Evolutionary conservation across 2,329 filamentous ascomycete genomes (phyloP).

Genomic region (Paramyrothecium sp.): DNA sequence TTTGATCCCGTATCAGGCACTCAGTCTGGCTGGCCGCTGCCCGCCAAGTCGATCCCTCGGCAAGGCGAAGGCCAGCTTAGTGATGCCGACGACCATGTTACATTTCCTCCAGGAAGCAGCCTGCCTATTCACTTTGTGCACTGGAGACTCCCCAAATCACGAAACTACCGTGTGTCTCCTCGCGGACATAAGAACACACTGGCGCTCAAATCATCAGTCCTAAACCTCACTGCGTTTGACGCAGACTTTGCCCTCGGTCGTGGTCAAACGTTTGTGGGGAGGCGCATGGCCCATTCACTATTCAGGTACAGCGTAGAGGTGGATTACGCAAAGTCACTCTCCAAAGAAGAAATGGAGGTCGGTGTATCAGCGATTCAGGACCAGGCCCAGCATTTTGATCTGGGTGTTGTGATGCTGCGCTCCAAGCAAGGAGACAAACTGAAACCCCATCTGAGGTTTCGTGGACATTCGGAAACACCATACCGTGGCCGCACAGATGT

Average conservation of each 20-base stretch:
- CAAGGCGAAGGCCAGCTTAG: neutral
- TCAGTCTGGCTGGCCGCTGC: conserved; percentile 23
- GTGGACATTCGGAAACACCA: neutral
- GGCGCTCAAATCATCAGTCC: conserved; percentile 43
- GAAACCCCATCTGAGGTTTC: conserved; percentile 35
- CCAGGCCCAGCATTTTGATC: conserved; percentile 51
- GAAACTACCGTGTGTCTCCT: conserved; percentile 44
- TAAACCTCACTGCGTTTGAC: conserved; percentile 49
- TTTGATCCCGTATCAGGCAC: conserved; percentile 17
- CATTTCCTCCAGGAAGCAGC: conserved; percentile 40
- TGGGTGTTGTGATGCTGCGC: conserved; percentile 37
- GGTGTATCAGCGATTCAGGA: conserved; percentile 53
- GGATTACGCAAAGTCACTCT: conserved; percentile 32
- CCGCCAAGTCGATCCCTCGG: neutral
- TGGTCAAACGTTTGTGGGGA: conserved; percentile 44
- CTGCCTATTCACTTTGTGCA: conserved; percentile 55
- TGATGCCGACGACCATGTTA: conserved; percentile 32
- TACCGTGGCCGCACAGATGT: neutral
- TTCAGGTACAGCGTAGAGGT: conserved; percentile 50
- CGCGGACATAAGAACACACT: conserved; percentile 40
- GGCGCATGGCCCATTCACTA: conserved; percentile 53
- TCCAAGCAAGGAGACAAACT: conserved; percentile 6
- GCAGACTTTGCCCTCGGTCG: conserved; percentile 8
- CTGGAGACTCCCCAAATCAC: conserved; percentile 50
- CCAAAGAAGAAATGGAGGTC: conserved; percentile 42